These are phyloP conservation scores for Cladorrhinum sp. DNA, from an alignment of 2,329 filamentous ascomycete species.

Conservation along the genomic window DNA sequence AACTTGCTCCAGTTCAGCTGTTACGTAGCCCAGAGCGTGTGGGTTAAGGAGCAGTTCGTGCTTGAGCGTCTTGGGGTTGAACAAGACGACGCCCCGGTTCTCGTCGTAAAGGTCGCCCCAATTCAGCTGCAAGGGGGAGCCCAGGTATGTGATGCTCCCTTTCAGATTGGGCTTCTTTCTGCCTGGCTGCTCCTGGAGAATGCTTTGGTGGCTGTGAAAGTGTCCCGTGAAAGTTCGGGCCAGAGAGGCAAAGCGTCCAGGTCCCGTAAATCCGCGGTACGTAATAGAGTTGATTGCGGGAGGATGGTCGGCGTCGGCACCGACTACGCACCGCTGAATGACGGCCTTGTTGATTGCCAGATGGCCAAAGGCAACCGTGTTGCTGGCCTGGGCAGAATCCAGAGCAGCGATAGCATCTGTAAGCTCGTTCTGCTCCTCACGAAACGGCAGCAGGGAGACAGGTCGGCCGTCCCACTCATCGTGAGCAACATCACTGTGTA, in stretches of 20 bases:
- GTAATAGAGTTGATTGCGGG: constrained; percentile 18
- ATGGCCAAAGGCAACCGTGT: constrained; percentile 33
- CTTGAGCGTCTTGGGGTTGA: constrained; percentile 32
- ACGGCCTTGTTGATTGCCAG: constrained; percentile 34
- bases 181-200: constrained; percentile 23
- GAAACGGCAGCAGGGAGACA: constrained; percentile 34
- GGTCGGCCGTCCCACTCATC: constrained; percentile 31
- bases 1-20: constrained; percentile 25
- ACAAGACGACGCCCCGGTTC: constrained; percentile 30
- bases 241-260: constrained; percentile 27
- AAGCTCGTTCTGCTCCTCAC: constrained; percentile 33
- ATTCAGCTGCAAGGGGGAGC: constrained; percentile 33
- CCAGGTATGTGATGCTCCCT: constrained; percentile 32
- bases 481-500: constrained; percentile 26
- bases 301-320: constrained; percentile 7
- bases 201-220: constrained; percentile 34
- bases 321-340: constrained; percentile 29
- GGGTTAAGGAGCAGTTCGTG: constrained; percentile 31
- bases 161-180: constrained; percentile 10
- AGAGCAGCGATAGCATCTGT: constrained; percentile 27
- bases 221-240: constrained; percentile 35
- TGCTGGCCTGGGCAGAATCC: constrained; percentile 21
- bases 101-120: constrained; percentile 34
- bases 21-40: constrained; percentile 28
- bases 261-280: constrained; percentile 31